Evolutionary conservation across 768 basidiomycete species (phyloP).

Genomic region (Leucocoprinus birnbaumii): DNA sequence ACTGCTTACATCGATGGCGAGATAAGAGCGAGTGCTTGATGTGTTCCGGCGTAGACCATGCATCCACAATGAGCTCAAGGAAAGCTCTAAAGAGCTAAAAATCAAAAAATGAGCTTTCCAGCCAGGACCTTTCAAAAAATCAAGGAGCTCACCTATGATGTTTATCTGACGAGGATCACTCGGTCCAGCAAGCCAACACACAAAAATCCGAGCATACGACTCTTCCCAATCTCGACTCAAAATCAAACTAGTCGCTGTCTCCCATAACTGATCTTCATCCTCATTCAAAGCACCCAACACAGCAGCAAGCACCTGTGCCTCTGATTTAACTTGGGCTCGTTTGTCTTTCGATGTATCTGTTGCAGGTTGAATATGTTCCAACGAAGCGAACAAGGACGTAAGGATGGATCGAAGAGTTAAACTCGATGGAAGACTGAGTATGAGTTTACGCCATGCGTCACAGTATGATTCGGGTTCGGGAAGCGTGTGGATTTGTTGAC

Average conservation of each 20-base stretch:
- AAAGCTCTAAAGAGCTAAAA: slow-evolving; percentile 44
- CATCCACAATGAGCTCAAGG: slow-evolving; percentile 46
- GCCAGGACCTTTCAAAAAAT: not conserved
- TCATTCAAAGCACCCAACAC: slow-evolving; percentile 51
- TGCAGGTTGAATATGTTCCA: slow-evolving; percentile 29
- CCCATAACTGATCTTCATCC: slow-evolving; percentile 49
- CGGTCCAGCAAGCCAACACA: slow-evolving; percentile 63
- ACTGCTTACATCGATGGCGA: slow-evolving; percentile 66
- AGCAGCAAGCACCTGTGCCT: slow-evolving; percentile 46
- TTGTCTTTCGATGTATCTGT: slow-evolving; percentile 25
- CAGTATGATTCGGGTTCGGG: slow-evolving; percentile 35
- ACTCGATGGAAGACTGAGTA: slow-evolving; percentile 47
- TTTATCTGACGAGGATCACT: slow-evolving; percentile 23
- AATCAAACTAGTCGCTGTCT: slow-evolving; percentile 43
- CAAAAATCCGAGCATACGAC: slow-evolving; percentile 57
- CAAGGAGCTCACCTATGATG: slow-evolving; percentile 24
- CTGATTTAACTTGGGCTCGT: slow-evolving; percentile 46
- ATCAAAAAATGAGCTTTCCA: not conserved
- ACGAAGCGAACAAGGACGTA: slow-evolving; percentile 52
- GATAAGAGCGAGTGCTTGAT: slow-evolving; percentile 76
- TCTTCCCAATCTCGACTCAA: slow-evolving; percentile 59
- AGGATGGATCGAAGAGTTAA: slow-evolving; percentile 56
- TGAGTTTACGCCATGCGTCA: slow-evolving; percentile 43
- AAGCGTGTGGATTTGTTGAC: slow-evolving; percentile 27
- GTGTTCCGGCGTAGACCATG: slow-evolving; percentile 78